A percentile compares a stretch with the other conserved stretches of the same genome.
Evolutionary conservation across 2,329 filamentous ascomycete species (phyloP).

Genomic region (Arthrocladium fulminans): DNA sequence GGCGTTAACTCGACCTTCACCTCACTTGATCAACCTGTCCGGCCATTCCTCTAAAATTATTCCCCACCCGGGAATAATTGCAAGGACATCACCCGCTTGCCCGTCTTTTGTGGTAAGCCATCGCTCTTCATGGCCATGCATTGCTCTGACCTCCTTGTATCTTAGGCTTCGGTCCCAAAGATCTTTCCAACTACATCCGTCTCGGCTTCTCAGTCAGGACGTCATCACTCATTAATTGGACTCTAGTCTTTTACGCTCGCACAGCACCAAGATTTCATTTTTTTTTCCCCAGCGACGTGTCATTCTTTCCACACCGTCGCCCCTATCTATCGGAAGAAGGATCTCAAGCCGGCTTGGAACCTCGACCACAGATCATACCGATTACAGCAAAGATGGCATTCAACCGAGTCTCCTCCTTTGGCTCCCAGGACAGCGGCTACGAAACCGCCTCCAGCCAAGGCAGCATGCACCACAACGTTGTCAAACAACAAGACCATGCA

Average conservation of each 20-base stretch:
- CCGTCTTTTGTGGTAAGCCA: slow-evolving; percentile 6
- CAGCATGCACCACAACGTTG: slow-evolving; percentile 36
- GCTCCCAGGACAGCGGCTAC: slow-evolving; percentile 53
- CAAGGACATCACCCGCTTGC: slow-evolving; percentile 15
- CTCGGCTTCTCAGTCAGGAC: slow-evolving; percentile 10
- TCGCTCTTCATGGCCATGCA: not conserved
- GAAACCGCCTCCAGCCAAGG: slow-evolving; percentile 55
- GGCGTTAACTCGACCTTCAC: slow-evolving; percentile 41
- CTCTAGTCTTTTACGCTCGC: slow-evolving; percentile 12
- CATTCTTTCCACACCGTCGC: slow-evolving; percentile 21
- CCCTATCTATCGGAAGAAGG: slow-evolving; percentile 3
- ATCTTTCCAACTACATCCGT: not conserved
- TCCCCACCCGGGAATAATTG: slow-evolving; percentile 14
- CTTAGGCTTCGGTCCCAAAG: slow-evolving; percentile 1
- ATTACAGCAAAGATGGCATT: slow-evolving; percentile 43
- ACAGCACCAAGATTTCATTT: slow-evolving; percentile 6
- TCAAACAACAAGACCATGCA: slow-evolving; percentile 63
- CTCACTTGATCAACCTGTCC: slow-evolving; percentile 28
- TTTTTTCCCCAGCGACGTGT: slow-evolving; percentile 19
- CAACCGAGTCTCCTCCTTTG: slow-evolving; percentile 36
- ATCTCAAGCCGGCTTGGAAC: slow-evolving; percentile 5
- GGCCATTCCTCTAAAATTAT: slow-evolving; percentile 12
- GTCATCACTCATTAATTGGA: slow-evolving; percentile 20
- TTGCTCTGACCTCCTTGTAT: slow-evolving; percentile 5
- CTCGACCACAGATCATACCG: not conserved